A percentile compares a stretch with the other conserved stretches of the same genome.
Evolutionary conservation across 306 rosid genomes (phyloP).

Genomic region (Prinsepia uniflora): DNA sequence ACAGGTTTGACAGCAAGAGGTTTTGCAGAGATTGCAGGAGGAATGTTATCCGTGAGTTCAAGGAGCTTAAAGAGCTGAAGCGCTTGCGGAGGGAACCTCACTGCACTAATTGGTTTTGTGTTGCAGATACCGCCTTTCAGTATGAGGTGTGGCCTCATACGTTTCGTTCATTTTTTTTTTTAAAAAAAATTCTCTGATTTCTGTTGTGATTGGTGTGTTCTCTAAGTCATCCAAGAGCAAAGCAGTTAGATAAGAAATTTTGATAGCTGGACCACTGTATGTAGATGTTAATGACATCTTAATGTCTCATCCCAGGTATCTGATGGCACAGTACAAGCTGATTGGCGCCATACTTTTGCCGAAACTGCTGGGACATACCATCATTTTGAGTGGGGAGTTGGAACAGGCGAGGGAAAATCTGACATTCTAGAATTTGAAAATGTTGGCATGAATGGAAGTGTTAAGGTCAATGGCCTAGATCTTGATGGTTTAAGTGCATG

Average conservation of each 20-base stretch:
- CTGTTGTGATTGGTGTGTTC: slow-evolving; percentile 27
- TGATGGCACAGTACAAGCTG: slow-evolving; percentile 76
- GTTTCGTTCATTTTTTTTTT: slow-evolving; percentile 25
- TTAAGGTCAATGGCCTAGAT: slow-evolving; percentile 68
- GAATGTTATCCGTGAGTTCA: slow-evolving; percentile 96
- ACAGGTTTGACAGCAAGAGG: slow-evolving; percentile 99
- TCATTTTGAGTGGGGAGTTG: slow-evolving; percentile 99
- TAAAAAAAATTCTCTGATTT: neutral
- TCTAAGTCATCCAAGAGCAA: slow-evolving; percentile 9
- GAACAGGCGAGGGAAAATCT: slow-evolving; percentile 90
- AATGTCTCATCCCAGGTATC: slow-evolving; percentile 61
- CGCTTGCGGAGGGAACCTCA: slow-evolving; percentile 91
- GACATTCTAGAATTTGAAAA: slow-evolving; percentile 93
- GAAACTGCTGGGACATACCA: slow-evolving; percentile 78
- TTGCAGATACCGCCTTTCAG: slow-evolving; percentile 87
- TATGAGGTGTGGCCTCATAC: slow-evolving; percentile 71
- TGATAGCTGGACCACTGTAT: slow-evolving; percentile 9
- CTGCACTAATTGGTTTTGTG: slow-evolving; percentile 99
- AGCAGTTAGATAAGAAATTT: slow-evolving; percentile 3
- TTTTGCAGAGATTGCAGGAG: slow-evolving; percentile 99
- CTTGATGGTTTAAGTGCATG: slow-evolving; percentile 82
- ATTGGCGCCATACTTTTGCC: slow-evolving; percentile 85
- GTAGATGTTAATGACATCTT: slow-evolving; percentile 18
- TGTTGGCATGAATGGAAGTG: slow-evolving; percentile 84
- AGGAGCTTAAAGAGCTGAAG: slow-evolving; percentile 93